Percentiles rank a stretch among this genome's conserved stretches.
These are phyloP conservation scores for Fusarium zealandicum DNA, from an alignment of 2,329 filamentous ascomycete species.

Conservation along the genomic window DNA sequence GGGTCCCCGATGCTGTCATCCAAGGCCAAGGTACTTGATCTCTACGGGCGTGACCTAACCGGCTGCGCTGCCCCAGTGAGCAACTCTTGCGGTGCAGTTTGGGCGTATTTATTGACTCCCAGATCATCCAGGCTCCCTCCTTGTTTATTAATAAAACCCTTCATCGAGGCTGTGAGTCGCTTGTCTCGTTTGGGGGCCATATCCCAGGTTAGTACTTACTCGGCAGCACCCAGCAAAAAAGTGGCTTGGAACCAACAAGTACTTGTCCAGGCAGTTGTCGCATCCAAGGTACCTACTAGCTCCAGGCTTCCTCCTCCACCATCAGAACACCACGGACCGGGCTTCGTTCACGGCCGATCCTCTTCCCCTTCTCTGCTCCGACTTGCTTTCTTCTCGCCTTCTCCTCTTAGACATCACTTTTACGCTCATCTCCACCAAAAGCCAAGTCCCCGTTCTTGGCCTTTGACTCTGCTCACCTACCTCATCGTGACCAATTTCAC, in stretches of 20 bases:
- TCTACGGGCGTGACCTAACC: constrained; percentile 24
- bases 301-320: constrained; percentile 30
- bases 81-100: background rate
- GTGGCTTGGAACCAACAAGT: constrained; percentile 32
- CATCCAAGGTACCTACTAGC: constrained; percentile 30
- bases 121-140: background rate
- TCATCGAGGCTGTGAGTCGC: background rate
- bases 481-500: constrained; percentile 26
- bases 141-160: constrained; percentile 2
- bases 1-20: constrained; percentile 27
- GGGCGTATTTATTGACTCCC: background rate
- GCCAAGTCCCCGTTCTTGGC: constrained; percentile 7
- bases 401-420: constrained; percentile 36
- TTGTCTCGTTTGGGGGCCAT: constrained; percentile 14
- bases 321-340: constrained; percentile 37
- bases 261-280: constrained; percentile 32
- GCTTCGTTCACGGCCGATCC: constrained; percentile 38
- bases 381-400: constrained; percentile 24
- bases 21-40: constrained; percentile 11
- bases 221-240: background rate
- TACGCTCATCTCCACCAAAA: constrained; percentile 15
- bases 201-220: background rate
- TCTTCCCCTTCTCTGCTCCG: constrained; percentile 22
- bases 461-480: constrained; percentile 9
- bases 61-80: constrained; percentile 28